Evolutionary conservation across 805 yeast genomes (phyloP).

Genomic region (Candida chilensis): DNA sequence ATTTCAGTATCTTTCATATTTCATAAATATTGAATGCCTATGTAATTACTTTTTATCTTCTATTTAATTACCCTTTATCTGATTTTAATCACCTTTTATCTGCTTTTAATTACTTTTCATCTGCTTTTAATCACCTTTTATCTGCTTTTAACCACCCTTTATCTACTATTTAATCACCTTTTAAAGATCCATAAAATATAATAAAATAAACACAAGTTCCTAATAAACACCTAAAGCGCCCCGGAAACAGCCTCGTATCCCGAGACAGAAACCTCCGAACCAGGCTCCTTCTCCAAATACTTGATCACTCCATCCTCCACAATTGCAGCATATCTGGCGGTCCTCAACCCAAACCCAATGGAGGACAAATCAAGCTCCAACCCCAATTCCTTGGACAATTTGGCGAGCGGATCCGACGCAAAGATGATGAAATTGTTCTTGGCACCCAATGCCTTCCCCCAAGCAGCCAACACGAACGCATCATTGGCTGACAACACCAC

Average conservation of each 20-base stretch:
- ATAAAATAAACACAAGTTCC: no score
- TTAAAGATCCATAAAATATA: no score
- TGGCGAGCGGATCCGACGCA: constrained; percentile 58
- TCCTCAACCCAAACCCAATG: constrained; percentile 47
- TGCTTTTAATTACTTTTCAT: no score
- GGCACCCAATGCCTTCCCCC: constrained; percentile 48
- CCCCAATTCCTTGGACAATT: constrained; percentile 53
- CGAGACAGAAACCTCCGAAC: constrained; percentile 14
- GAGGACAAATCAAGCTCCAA: constrained; percentile 44
- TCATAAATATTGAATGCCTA: no score
- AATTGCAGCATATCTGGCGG: constrained; percentile 65
- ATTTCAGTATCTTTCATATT: no score
- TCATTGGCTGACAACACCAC: constrained; percentile 61
- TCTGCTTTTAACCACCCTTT: no score
- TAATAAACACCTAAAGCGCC: no score
- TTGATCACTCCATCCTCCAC: constrained; percentile 39
- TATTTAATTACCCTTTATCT: no score
- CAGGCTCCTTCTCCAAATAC: constrained; percentile 13
- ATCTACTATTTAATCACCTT: no score
- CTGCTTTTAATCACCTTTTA: no score
- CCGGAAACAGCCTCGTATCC: constrained; percentile 10
- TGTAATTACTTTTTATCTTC: no score
- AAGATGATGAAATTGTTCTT: constrained; percentile 41
- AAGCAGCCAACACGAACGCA: constrained; percentile 63
- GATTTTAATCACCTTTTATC: no score